Percentiles rank a stretch among this genome's conserved stretches.
These are phyloP conservation scores for Tricholoma sp. DNA, from an alignment of 768 basidiomycete species.

Conservation along the genomic window DNA sequence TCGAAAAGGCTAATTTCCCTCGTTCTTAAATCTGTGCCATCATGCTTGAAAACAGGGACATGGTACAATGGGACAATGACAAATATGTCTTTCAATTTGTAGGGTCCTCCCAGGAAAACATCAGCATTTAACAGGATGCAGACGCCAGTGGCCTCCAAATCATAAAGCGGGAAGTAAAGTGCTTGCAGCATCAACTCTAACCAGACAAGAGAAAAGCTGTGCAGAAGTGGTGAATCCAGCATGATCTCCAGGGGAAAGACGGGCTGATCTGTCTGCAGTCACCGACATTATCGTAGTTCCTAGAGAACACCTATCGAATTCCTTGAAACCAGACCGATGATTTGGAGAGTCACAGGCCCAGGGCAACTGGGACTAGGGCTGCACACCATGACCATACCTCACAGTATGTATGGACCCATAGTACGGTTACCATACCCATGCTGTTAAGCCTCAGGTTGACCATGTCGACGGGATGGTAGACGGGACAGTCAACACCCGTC, in stretches of 20 bases:
- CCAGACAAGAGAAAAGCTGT: slow-evolving; percentile 51
- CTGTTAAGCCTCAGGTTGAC: too few relatives aligned
- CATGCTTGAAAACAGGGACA: slow-evolving; percentile 41
- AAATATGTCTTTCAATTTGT: slow-evolving; percentile 32
- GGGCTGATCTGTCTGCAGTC: too few relatives aligned
- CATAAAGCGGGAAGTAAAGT: slow-evolving; percentile 37
- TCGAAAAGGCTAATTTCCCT: slow-evolving; percentile 45
- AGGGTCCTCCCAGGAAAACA: slow-evolving; percentile 19
- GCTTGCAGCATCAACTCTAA: slow-evolving; percentile 51
- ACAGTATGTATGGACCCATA: too few relatives aligned
- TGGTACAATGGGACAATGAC: slow-evolving; percentile 43
- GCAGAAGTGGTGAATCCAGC: slow-evolving; percentile 45
- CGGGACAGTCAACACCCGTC: too few relatives aligned
- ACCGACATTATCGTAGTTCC: too few relatives aligned
- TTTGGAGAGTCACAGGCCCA: too few relatives aligned
- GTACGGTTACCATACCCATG: too few relatives aligned
- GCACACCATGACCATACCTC: too few relatives aligned
- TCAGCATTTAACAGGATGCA: slow-evolving; percentile 33
- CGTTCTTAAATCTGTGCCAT: slow-evolving; percentile 22
- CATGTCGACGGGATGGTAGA: too few relatives aligned
- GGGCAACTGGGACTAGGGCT: too few relatives aligned
- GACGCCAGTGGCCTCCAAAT: slow-evolving; percentile 30
- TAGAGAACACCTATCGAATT: too few relatives aligned
- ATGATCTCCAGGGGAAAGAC: slow-evolving; percentile 35
- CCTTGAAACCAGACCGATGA: too few relatives aligned